Evolutionary conservation across 805 yeast species (phyloP), one percentile per base, ranked within the genome.

Genomic region (Wickerhamiella domercqiae): DNA sequence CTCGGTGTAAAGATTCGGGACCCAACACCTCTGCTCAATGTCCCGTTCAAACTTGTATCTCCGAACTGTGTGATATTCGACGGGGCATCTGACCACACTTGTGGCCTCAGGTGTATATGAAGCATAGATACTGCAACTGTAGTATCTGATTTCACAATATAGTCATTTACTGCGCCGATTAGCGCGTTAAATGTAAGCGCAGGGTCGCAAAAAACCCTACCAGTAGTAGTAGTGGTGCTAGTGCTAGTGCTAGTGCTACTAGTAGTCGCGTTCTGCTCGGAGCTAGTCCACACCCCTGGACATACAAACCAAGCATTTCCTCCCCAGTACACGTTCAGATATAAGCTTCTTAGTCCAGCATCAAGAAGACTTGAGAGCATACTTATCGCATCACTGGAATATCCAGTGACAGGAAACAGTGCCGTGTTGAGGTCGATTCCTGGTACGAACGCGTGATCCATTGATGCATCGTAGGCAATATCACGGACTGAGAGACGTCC

Each of bases 241-340:
- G 29, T 11, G 32, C 21, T 7, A 6, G 32, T 7, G 32, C 24
- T 13, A 17, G 9, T 9, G 17, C n/a, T 37, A 11, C 19, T 20
- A 5, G 15, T 15, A 4, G 32, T 17, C 4, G 16, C 25, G 19
- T 22, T 37, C 19, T 14, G 19, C n/a, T n/a, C n/a, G n/a, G n/a
- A n/a, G n/a, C n/a, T n/a, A 15, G n/a, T 16, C 3, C 30, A 24
- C 4, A 16, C 22, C 19, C 11, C 21, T 7, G 34, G 21, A 21
- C 34, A n/a, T n/a, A 18, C 9, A 24, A n/a, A 18, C 13, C 30
- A 21, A 21, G 28, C 15, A 30, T 18, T 21, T 29, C 13, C 56
- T 49, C 68, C 68, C 70, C 70, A 72, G 51, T 65, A 71, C n/a
- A 71, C 47, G 47, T 73, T 74, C 5, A 70, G 29, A 42, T 57